Evolutionary conservation across 2,329 filamentous ascomycete genomes (phyloP), one percentile per base, ranked within the genome.

Genomic region (Allantophomopsis lycopodina): DNA sequence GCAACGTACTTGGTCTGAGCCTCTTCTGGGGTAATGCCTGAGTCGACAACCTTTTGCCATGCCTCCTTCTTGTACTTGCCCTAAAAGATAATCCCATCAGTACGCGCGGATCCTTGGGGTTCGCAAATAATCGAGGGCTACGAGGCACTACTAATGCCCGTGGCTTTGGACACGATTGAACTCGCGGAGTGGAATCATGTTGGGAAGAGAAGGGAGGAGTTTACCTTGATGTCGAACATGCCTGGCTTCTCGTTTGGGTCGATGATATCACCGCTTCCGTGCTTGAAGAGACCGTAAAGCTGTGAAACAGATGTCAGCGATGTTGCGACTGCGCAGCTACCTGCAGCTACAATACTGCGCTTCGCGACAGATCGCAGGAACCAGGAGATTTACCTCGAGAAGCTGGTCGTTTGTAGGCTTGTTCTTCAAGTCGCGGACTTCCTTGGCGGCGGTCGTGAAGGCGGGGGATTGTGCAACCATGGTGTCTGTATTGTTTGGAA

Each of bases 1-100:
- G 69, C 66, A 52, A 93, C 72, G 63, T 94, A 95, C 55, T 72
- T 65, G 58, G 75, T 68, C 72, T 93, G 81, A 15, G 87, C 87
- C 48, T 77, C 60, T 47, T 79, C 70, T 45, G 72, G 55, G 44
- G 48, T 73, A 49, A 76, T 57, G 38, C 70, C 73, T 44, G 77
- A 69, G 45, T 87, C 73, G 53, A 75, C 72, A 46, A 77, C 54
- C 55, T 77, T 71, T 62, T 85, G 65, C 86, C 86, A 94, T 40
- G 80, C 76, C 52, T 68, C 71, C 65, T 79, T 74, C 72, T 93
- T 94, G 53, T 76, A 76, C 66, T 91, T 93, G 63, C 68, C 76
- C 83, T 77, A 78, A 44, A 86, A 54, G 60, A 85, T 75, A 28
- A 12, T 28, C 23, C 5, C 8, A 12, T 28, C 8, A 28, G 23